Base-by-base conservation (phyloP, 2,329 filamentous ascomycete species). In the Alternaria rosae region DNA sequence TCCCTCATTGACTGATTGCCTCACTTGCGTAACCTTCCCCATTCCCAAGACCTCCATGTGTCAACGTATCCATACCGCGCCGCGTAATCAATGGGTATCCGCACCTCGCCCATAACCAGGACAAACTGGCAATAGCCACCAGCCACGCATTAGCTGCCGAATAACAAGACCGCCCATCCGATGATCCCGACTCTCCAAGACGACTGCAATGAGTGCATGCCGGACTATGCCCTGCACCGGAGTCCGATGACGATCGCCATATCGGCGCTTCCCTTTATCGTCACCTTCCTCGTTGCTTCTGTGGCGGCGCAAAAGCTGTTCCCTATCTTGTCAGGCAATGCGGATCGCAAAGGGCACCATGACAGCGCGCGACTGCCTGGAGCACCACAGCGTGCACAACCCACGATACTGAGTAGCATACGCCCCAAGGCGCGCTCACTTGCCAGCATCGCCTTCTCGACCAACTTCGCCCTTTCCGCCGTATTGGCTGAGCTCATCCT, bases 401-500 rank as follows among this genome's bases (percentile, higher is more conserved):
- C 65, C 5, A 70, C 72, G 1, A 30, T 72, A 48, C 48, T 76
- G 64, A 59, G 82, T 84, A 15, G 82, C 82, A 52, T 83, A 23
- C 68, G 68, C 30, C 61, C 74, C 12, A 69, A 63, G 11, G 74
- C 77, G 35, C 77, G 78, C 45, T 76, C 73, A n/a, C 63, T 85
- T 10, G 82, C 88, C 2, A 89, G 88, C 13, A 80, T 86, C 59
- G 88, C 91, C 2, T 96, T 96, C 78, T 89, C 91, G 7, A 86
- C 88, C 1, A 96, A 92, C 10, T 87, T 95, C 35, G 92, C 88
- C 1, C 84, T 96, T 9, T 91, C 92, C 6, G 86, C 90, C 38
- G 91, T 94, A 2, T 83, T 97, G 47, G 92, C 89, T 3, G 90
- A 94, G 79, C 81, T 97, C 68, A 91, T 97, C 47, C 85, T 97